phyloP scores from a whole-genome alignment of 768 basidiomycete genomes.

The Xerocomus potaroensis region DNA sequence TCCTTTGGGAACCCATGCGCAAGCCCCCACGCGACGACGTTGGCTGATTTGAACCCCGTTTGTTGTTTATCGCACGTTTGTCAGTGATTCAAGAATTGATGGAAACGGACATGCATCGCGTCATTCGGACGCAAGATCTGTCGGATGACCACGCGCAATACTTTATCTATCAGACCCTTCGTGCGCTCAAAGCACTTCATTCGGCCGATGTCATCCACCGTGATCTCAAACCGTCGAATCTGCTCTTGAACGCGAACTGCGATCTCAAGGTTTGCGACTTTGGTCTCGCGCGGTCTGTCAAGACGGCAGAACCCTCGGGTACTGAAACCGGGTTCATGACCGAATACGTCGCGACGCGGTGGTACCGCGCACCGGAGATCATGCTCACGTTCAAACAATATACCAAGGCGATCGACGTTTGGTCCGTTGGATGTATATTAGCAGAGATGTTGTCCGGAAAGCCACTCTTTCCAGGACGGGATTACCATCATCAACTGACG shows the following conservation, averaged over 20 bases:
- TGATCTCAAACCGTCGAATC: constrained; percentile 95
- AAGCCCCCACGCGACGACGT: too few species aligned
- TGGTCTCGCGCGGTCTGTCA: constrained; percentile 87
- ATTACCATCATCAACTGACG: constrained; percentile 93
- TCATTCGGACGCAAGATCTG: constrained; percentile 91
- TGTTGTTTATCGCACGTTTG: too few species aligned
- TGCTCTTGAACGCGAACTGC: constrained; percentile 96
- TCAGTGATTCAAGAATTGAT: constrained; percentile 87
- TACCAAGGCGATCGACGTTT: constrained; percentile 90
- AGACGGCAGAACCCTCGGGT: constrained; percentile 78
- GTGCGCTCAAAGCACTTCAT: constrained; percentile 93
- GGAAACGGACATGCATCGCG: constrained; percentile 97
- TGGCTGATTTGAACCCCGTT: too few species aligned
- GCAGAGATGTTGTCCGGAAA: constrained; percentile 98
- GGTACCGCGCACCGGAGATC: constrained; percentile 99
- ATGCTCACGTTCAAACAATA: constrained; percentile 99
- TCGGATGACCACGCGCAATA: constrained; percentile 95
- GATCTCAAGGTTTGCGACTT: constrained; percentile 96
- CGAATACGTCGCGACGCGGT: constrained; percentile 96
- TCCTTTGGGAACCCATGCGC: too few species aligned
- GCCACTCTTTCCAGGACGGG: constrained; percentile 94
- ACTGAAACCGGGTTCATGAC: constrained; percentile 91
- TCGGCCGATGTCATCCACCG: constrained; percentile 95
- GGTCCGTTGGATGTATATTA: constrained; percentile 84
- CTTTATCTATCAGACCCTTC: constrained; percentile 90